Evolutionary conservation across 2,329 filamentous ascomycete genomes (phyloP).

Genomic region (Didymella keratinophila): DNA sequence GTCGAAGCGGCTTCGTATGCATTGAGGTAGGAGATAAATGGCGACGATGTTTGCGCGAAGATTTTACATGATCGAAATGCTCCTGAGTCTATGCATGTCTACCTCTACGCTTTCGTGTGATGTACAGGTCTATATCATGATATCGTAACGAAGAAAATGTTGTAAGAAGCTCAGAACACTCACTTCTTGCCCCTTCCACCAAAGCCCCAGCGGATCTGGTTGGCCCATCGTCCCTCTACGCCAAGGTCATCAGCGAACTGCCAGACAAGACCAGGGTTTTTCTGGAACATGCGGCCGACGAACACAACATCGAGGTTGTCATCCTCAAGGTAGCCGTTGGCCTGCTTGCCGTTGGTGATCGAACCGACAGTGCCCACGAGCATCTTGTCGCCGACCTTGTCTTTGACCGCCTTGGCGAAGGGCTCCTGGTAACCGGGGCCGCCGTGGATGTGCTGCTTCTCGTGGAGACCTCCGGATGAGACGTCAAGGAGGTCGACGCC

Average conservation of each 20-base stretch:
- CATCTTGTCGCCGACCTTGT: slow-evolving; percentile 74
- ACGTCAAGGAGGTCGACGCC: slow-evolving; percentile 88
- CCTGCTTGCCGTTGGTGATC: slow-evolving; percentile 74
- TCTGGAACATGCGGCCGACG: slow-evolving; percentile 77
- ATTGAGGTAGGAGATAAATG: background rate
- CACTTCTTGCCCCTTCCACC: slow-evolving; percentile 56
- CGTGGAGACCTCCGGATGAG: slow-evolving; percentile 75
- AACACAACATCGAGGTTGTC: slow-evolving; percentile 72
- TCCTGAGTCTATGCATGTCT: background rate
- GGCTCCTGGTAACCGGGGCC: slow-evolving; percentile 77
- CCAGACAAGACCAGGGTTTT: slow-evolving; percentile 81
- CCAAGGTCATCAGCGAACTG: slow-evolving; percentile 75
- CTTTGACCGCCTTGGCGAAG: slow-evolving; percentile 75
- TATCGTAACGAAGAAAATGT: background rate
- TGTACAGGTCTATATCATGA: slow-evolving; percentile 2
- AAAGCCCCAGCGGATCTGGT: slow-evolving; percentile 72
- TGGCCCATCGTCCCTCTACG: slow-evolving; percentile 74
- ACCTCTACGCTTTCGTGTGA: background rate
- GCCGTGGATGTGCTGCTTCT: slow-evolving; percentile 65
- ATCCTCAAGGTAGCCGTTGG: slow-evolving; percentile 51
- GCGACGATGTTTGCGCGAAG: background rate
- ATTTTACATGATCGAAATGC: background rate
- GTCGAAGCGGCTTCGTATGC: background rate
- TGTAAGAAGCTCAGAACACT: slow-evolving; percentile 13
- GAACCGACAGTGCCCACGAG: slow-evolving; percentile 77